Evolutionary conservation across 768 basidiomycete genomes (phyloP).

Genomic region (Hirschioporus abietinus): DNA sequence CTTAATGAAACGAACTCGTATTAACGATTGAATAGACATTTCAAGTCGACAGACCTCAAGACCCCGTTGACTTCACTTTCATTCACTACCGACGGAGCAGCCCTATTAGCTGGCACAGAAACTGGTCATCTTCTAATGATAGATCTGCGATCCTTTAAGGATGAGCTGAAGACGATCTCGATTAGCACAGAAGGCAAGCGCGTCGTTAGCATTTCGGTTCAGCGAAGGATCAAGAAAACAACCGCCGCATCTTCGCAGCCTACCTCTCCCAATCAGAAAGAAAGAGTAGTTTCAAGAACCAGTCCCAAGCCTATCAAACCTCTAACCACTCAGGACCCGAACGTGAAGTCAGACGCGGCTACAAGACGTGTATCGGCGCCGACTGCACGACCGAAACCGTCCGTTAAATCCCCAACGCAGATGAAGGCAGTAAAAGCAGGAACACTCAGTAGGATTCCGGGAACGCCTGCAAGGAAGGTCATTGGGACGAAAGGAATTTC

Average conservation of each 20-base stretch:
- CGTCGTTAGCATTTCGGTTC: slow-evolving; percentile 51
- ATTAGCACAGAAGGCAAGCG: slow-evolving; percentile 43
- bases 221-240: slow-evolving; percentile 35
- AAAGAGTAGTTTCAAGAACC: slow-evolving; percentile 17
- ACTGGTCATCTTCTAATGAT: slow-evolving; percentile 58
- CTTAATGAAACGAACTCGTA: neutral
- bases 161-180: slow-evolving; percentile 48
- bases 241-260: neutral
- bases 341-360: too few species aligned
- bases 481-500: neutral
- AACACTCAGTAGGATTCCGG: neutral
- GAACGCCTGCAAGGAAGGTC: neutral
- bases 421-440: neutral
- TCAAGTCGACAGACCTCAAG: slow-evolving; percentile 53
- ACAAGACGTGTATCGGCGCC: neutral
- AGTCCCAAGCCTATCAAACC: slow-evolving; percentile 5
- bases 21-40: slow-evolving; percentile 35
- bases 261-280: slow-evolving; percentile 18
- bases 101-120: slow-evolving; percentile 60
- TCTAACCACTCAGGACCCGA: neutral
- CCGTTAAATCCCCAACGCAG: neutral
- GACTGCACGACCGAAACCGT: neutral
- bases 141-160: slow-evolving; percentile 62
- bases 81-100: slow-evolving; percentile 67
- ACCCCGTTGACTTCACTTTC: slow-evolving; percentile 50